Base-by-base conservation (phyloP, 2,329 filamentous ascomycete species). In the Fusarium proliferatum region DNA sequence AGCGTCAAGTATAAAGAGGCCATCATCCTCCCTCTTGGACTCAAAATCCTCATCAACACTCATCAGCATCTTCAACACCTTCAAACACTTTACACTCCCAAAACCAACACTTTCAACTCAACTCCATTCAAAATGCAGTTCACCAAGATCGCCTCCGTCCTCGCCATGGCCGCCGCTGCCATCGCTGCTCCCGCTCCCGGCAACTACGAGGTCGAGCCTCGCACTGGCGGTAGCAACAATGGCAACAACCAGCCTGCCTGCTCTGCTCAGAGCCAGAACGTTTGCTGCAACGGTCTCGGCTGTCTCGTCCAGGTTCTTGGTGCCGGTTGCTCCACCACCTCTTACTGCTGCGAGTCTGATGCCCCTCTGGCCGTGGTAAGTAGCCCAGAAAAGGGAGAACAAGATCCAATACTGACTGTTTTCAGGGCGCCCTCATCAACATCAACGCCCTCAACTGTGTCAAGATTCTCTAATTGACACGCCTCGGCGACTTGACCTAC, bases 111-210 rank as follows among this genome's bases (percentile, higher is more conserved):
- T 9, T 26, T 19, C 46, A 64, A 45, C 43, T 36, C 65, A 53
- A 55, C 26, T 33, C 26, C 48, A 36, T 61, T 45, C 70, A 73
- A 67, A 57, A 73, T 73, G 71, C 67, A 73, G 53, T 73, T 73
- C 70, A 39, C 66, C 26, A 73, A 41, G n/a, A 33, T 71, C 39
- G 61, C 57, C 36, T 59, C 70, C 26, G 17, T 64, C 61, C 33
- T 73, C 39, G 62, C 71, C 45, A 71, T 73, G 61, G 66, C 66
- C 26, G 12, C 62, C 28, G 67, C 49, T 21, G 66, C 48, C 57
- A 57, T 73, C 3, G 70, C 70, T 23, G 66, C 71, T 60, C 71
- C 66, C 21, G 41, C 64, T 13, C 64, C 66, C 23, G 34, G 46
- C 9, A 56, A 26, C 39, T 38, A 58, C 8, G 49, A 64, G 5